Percentiles rank a stretch among this genome's conserved stretches.
Conservation (phyloP, 805 yeast species). For the Suhomyces faveliae region DNA sequence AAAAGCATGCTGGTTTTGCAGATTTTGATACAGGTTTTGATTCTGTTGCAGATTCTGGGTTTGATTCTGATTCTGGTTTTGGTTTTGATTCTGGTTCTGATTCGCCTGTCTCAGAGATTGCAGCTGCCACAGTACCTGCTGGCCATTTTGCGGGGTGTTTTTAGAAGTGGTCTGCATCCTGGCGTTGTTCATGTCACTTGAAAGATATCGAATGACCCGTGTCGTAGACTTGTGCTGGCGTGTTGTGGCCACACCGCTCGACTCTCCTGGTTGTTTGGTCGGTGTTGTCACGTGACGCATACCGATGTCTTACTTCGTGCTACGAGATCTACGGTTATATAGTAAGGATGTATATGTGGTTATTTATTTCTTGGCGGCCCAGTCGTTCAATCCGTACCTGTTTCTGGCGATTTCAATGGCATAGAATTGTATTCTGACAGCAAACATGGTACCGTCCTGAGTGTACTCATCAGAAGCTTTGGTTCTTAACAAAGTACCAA, state of each 20-base stretch:
- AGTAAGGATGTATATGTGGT: not conserved
- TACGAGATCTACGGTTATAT: no score
- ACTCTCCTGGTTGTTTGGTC: not conserved
- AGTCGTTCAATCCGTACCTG: conserved; percentile 85
- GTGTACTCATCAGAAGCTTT: conserved; percentile 70
- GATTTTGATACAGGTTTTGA: conserved; percentile 6
- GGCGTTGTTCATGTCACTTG: not conserved
- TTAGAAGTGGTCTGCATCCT: conserved; percentile 1
- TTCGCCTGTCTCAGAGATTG: conserved; percentile 2
- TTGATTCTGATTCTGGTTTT: not conserved
- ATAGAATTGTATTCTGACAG: conserved; percentile 89
- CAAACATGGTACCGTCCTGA: conserved; percentile 83
- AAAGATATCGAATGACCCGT: not conserved
- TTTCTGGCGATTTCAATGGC: conserved; percentile 95
- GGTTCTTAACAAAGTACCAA: conserved; percentile 89
- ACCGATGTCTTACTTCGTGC: not conserved
- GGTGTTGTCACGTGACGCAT: not conserved
- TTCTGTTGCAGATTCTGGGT: not conserved
- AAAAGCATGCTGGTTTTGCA: conserved; percentile 6
- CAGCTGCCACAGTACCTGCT: conserved; percentile 4
- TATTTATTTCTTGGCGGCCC: conserved; percentile 50
- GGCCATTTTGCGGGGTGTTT: not conserved
- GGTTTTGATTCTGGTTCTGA: not conserved
- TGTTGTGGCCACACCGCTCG: not conserved
- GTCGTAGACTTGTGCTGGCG: not conserved